A percentile compares a stretch with the other conserved stretches of the same genome.
Conservation (phyloP, 1,284 basidiomycete species). For the Cutaneotrichosporon spelunceum region DNA sequence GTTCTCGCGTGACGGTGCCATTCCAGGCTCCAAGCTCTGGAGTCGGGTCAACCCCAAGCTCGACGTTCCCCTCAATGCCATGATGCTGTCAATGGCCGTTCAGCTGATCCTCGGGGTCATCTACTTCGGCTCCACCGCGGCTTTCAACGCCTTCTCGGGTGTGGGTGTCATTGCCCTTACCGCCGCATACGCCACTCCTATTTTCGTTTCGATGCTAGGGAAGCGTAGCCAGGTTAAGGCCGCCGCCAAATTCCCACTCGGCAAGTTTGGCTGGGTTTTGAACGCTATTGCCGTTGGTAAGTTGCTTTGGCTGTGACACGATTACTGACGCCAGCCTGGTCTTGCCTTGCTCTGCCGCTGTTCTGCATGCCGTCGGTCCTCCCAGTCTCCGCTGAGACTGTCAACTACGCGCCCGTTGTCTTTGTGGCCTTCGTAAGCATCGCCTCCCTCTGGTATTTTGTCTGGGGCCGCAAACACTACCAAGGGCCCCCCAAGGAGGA, state of each 20-base stretch:
- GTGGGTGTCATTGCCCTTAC: slow-evolving; percentile 47
- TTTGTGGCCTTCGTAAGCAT: slow-evolving; percentile 61
- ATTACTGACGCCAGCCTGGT: slow-evolving; percentile 29
- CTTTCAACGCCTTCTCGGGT: slow-evolving; percentile 48
- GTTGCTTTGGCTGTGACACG: neutral
- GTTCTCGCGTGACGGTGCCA: slow-evolving; percentile 53
- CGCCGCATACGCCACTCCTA: slow-evolving; percentile 48
- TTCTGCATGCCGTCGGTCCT: slow-evolving; percentile 38
- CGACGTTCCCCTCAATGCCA: slow-evolving; percentile 51
- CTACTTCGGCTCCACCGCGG: slow-evolving; percentile 47
- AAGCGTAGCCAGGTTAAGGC: slow-evolving; percentile 41
- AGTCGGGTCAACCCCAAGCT: slow-evolving; percentile 45
- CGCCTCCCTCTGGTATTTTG: slow-evolving; percentile 60
- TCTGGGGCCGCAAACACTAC: slow-evolving; percentile 47
- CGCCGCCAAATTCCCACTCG: slow-evolving; percentile 41
- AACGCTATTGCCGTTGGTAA: slow-evolving; percentile 34
- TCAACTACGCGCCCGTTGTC: slow-evolving; percentile 59
- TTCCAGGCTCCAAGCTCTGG: slow-evolving; percentile 49
- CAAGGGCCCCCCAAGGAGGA: slow-evolving; percentile 36
- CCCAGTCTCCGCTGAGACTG: slow-evolving; percentile 31
- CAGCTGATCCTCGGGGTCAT: slow-evolving; percentile 50
- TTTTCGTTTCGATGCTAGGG: slow-evolving; percentile 47
- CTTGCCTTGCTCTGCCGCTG: slow-evolving; percentile 34
- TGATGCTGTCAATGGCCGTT: slow-evolving; percentile 49
- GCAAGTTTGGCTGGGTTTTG: slow-evolving; percentile 46